Percentiles rank a stretch among this genome's conserved stretches.
Evolutionary conservation across 2,329 filamentous ascomycete genomes (phyloP).

Genomic region (Lasiodiplodia sp.): DNA sequence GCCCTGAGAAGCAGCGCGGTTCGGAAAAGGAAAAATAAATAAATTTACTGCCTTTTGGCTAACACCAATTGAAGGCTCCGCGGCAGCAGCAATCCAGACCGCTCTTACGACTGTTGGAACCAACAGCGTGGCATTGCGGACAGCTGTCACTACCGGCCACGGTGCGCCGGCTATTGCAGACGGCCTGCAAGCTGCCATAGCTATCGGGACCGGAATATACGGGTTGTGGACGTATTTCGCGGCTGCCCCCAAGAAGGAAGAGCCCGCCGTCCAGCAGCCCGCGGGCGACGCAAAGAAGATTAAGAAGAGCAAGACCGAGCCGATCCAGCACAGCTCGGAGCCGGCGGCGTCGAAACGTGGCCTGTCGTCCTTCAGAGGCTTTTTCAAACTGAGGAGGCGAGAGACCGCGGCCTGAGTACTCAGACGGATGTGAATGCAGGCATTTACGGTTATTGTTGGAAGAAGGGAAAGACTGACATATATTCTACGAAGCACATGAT

Average conservation of each 20-base stretch:
- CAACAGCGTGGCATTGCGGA: constrained; percentile 1
- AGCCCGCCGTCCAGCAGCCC: not conserved
- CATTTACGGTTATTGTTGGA: not conserved
- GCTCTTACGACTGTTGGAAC: constrained; percentile 4
- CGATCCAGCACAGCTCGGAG: not conserved
- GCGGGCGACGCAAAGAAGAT: not conserved
- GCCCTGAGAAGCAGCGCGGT: too few species aligned
- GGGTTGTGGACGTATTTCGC: constrained; percentile 14
- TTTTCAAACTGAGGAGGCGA: not conserved
- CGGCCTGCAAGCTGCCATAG: constrained; percentile 10
- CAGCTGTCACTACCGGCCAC: not conserved
- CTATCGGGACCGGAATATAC: constrained; percentile 9
- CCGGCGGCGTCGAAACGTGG: not conserved
- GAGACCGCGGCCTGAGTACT: not conserved
- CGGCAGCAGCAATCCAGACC: not conserved
- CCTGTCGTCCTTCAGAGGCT: not conserved
- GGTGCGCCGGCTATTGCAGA: constrained; percentile 10
- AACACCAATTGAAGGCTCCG: not conserved
- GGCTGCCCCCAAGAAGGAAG: not conserved
- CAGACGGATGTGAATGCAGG: not conserved
- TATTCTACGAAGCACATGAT: not conserved
- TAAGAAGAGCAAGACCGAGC: not conserved
- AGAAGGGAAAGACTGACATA: not conserved
- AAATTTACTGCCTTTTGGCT: too few species aligned
- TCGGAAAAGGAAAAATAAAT: too few species aligned